Percentiles rank a stretch among this genome's conserved stretches.
phyloP scores from a whole-genome alignment of 1,139 yeast genomes.

The Blastobotrys raffinosifermentans region DNA sequence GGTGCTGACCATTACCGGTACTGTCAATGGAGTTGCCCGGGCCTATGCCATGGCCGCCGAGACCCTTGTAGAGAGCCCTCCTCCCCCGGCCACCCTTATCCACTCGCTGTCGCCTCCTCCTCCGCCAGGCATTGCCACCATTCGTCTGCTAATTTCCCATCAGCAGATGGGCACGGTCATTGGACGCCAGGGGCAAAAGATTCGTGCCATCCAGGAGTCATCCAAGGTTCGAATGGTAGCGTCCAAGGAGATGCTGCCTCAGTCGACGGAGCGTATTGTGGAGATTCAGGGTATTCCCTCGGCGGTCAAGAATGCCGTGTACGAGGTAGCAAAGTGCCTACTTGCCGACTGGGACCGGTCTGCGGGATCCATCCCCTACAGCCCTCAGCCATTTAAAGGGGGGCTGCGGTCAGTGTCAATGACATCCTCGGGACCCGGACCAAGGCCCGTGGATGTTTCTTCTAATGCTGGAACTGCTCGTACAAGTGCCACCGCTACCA shows the following conservation, averaged over 20 bases:
- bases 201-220: constrained; percentile 70
- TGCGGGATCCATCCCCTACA: constrained; percentile 59
- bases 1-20: constrained; percentile 74
- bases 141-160: constrained; percentile 75
- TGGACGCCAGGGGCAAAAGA: constrained; percentile 78
- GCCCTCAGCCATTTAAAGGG: constrained; percentile 45
- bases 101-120: constrained; percentile 48
- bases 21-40: constrained; percentile 64
- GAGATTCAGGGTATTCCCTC: constrained; percentile 81
- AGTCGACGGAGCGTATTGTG: constrained; percentile 80
- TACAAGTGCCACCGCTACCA: constrained; percentile 9
- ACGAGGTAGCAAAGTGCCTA: constrained; percentile 65
- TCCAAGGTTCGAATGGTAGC: constrained; percentile 79
- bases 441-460: not conserved
- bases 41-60: constrained; percentile 70
- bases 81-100: constrained; percentile 39
- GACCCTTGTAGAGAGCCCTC: constrained; percentile 44
- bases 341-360: constrained; percentile 61
- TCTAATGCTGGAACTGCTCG: not conserved
- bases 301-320: constrained; percentile 52
- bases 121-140: constrained; percentile 47
- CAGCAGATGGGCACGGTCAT: constrained; percentile 87
- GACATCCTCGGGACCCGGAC: not conserved
- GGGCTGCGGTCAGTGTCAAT: not conserved
- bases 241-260: constrained; percentile 76